phyloP scores from a whole-genome alignment of 768 basidiomycete genomes.

The Macrolepiota fuliginosa region DNA sequence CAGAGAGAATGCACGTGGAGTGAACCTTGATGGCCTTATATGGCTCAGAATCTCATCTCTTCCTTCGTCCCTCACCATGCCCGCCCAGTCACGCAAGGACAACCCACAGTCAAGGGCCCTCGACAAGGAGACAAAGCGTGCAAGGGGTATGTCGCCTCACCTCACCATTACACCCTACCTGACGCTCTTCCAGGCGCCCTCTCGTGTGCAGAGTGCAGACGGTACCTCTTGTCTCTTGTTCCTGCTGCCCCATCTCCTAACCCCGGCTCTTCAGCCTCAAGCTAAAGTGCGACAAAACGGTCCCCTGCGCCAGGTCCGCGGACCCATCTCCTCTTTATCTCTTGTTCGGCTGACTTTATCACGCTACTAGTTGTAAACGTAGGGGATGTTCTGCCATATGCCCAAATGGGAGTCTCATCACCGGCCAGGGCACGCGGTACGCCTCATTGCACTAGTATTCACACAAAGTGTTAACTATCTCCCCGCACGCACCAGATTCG shows the following conservation, averaged over 20 bases:
- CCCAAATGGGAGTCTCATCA: constrained; percentile 74
- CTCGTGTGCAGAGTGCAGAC: constrained; percentile 63
- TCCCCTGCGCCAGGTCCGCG: constrained; percentile 49
- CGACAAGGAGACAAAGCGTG: constrained; percentile 66
- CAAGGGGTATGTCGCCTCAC: constrained; percentile 38
- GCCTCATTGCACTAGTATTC: constrained; percentile 15
- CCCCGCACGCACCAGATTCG: constrained; percentile 42
- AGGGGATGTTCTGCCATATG: constrained; percentile 77
- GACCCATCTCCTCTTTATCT: background rate
- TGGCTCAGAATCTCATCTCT: too few relatives aligned
- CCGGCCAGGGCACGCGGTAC: constrained; percentile 75
- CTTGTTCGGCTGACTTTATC: constrained; percentile 5
- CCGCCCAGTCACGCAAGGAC: constrained; percentile 35
- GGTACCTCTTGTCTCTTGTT: constrained; percentile 31
- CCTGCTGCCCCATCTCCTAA: constrained; percentile 3
- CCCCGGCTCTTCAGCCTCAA: constrained; percentile 44
- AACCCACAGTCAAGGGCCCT: constrained; percentile 43
- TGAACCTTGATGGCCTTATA: too few relatives aligned
- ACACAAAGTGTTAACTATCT: too few relatives aligned
- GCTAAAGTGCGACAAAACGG: constrained; percentile 74
- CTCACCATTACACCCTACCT: background rate
- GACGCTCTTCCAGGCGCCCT: constrained; percentile 35
- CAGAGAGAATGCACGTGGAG: too few relatives aligned
- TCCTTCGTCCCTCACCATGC: too few relatives aligned
- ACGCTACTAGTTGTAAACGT: constrained; percentile 51